Evolutionary conservation across 2,329 filamentous ascomycete species (phyloP).

Genomic region (Colletotrichum kahawae): DNA sequence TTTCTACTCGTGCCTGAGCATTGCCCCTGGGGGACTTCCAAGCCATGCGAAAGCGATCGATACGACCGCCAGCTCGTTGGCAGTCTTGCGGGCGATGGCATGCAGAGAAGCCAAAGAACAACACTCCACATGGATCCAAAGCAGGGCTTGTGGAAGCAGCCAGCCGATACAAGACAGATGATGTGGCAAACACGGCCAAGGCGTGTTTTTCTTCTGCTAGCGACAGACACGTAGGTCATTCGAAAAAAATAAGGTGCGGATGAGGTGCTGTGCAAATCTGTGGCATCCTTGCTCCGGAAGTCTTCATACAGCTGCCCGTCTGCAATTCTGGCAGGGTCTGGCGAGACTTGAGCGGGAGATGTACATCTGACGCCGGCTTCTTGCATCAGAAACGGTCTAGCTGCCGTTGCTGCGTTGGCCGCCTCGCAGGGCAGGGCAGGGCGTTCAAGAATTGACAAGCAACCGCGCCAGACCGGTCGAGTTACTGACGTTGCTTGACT

Average conservation of each 20-base stretch:
- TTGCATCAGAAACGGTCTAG: not conserved
- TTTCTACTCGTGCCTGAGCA: not conserved
- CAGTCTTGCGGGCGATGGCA: slow-evolving; percentile 6
- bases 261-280: not conserved
- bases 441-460: slow-evolving; percentile 1
- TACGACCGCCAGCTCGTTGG: not conserved
- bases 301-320: not conserved
- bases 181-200: slow-evolving; percentile 18
- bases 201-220: not conserved
- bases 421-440: slow-evolving; percentile 13
- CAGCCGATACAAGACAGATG: not conserved
- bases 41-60: not conserved
- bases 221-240: slow-evolving; percentile 11
- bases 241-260: not conserved
- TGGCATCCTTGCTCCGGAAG: slow-evolving; percentile 1
- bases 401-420: slow-evolving; percentile 17
- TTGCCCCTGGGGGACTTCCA: not conserved
- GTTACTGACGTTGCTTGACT: not conserved
- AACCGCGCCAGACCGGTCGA: not conserved
- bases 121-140: not conserved
- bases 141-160: not conserved
- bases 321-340: not conserved
- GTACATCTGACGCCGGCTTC: slow-evolving; percentile 7
- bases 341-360: slow-evolving; percentile 10
- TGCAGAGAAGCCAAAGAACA: not conserved